phyloP scores from a whole-genome alignment of 495 filamentous ascomycete species.

The Penicillium turbatum region DNA sequence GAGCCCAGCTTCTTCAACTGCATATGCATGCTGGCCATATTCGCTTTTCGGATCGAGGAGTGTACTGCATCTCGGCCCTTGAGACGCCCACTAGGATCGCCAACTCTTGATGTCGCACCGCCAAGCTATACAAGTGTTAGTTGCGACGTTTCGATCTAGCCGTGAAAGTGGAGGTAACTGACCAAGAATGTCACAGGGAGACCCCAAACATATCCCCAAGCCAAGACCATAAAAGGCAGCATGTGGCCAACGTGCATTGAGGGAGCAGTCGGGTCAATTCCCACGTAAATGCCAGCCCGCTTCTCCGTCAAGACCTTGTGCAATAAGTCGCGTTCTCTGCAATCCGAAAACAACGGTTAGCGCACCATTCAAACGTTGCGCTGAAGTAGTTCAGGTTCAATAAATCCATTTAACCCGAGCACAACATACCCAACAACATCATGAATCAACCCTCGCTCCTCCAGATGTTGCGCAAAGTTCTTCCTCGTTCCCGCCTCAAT shows the following conservation, averaged over 20 bases:
- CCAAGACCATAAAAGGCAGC: constrained; percentile 87
- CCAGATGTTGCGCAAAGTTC: constrained; percentile 64
- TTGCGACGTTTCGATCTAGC: neutral
- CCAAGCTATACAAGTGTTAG: constrained; percentile 56
- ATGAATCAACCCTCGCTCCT: constrained; percentile 77
- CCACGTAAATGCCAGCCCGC: constrained; percentile 76
- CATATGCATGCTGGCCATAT: constrained; percentile 70
- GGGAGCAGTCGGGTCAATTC: constrained; percentile 86
- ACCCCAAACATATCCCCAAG: constrained; percentile 88
- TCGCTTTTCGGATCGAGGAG: constrained; percentile 54
- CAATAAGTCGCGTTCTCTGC: constrained; percentile 59
- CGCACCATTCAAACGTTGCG: neutral
- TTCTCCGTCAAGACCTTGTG: constrained; percentile 64
- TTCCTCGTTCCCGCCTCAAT: constrained; percentile 59
- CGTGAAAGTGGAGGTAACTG: constrained; percentile 15
- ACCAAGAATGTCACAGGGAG: constrained; percentile 67
- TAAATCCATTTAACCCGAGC: neutral
- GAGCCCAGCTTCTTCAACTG: constrained; percentile 76
- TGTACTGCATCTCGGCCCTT: constrained; percentile 58
- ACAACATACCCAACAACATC: constrained; percentile 69
- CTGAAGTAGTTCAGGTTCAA: neutral
- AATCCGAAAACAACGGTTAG: constrained; percentile 17
- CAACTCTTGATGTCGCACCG: constrained; percentile 78
- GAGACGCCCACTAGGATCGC: constrained; percentile 79
- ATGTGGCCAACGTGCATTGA: constrained; percentile 93